Conservation (phyloP, 768 basidiomycete species). For the Rickenella mellea region DNA sequence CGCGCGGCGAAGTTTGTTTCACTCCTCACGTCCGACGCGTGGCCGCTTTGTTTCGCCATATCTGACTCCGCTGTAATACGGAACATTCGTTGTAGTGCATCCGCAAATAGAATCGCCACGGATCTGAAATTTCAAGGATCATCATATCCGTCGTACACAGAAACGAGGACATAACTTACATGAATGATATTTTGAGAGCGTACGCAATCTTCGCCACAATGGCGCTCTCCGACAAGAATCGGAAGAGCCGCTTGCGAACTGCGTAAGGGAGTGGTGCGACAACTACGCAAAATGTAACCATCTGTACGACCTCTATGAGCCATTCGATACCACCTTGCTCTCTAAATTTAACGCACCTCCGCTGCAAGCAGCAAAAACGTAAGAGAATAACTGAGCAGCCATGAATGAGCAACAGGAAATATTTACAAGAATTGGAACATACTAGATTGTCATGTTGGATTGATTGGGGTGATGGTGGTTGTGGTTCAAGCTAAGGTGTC, state of each 20-base stretch:
- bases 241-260: conserved; percentile 60
- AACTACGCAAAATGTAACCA: conserved; percentile 77
- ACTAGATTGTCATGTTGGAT: too few species aligned
- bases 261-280: conserved; percentile 79
- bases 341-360: conserved; percentile 34
- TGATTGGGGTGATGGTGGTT: too few species aligned
- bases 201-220: conserved; percentile 82
- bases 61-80: conserved; percentile 67
- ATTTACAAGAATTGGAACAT: too few species aligned
- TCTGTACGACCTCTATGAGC: conserved; percentile 27
- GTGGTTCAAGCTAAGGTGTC: too few species aligned
- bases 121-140: conserved; percentile 39
- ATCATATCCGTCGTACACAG: neutral
- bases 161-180: conserved; percentile 39
- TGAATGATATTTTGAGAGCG: conserved; percentile 89
- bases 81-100: conserved; percentile 91
- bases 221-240: conserved; percentile 58
- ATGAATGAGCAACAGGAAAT: too few species aligned
- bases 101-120: conserved; percentile 78
- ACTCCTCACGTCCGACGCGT: conserved; percentile 49
- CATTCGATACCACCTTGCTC: neutral
- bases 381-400: conserved; percentile 70
- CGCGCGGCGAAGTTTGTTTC: conserved; percentile 88
- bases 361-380: conserved; percentile 75
- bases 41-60: conserved; percentile 44